Base-by-base conservation (phyloP, 2,329 filamentous ascomycete genomes). In the Orbilia blumenaviensis region DNA sequence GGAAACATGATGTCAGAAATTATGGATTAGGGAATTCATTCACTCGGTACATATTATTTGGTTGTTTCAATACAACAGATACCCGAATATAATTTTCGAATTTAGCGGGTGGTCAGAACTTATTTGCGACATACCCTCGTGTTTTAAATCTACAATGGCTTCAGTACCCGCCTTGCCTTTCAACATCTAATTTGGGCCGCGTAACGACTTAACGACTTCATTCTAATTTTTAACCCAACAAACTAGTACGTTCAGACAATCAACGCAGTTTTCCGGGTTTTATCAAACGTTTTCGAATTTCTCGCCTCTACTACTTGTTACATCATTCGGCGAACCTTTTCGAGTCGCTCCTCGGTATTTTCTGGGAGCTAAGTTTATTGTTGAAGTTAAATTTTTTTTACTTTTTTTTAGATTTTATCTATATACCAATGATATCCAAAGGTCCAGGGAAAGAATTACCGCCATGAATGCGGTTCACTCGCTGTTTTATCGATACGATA, bases 1-100 rank as follows among this genome's bases (percentile, higher is more conserved):
- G 66, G 66, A 10, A 61, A 61, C 32, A 76, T 74, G 68, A 62
- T 66, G 52, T 66, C 69, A 2, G 72, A 76, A n/a, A 69, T 76
- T 58, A 69, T 66, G 50, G 72, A 76, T 21, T 69, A 50, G 41
- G 29, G n/a, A 7, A 14, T 14, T 12, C 42, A 12, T 21, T n/a
- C 29, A 32, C 10, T n/a, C 8, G 46, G 14, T 34, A 32, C n/a
- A 44, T 41, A 48, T 29, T 7, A 27, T 38, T 6, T 16, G 29
- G 8, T 7, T 44, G 9, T 16, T 36, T 14, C 38, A 29, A 23
- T 29, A 41, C 14, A 44, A 41, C 34, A 25, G n/a, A 34, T 27
- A 18, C 58, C 14, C 23, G 14, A 48, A 21, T 23, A 50, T 32
- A 10, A 34, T 48, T 10, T 50, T 25, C 27, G 7, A 16, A 52